Evolutionary conservation across 2,329 filamentous ascomycete genomes (phyloP).

Genomic region (Talaromyces pinophilus): DNA sequence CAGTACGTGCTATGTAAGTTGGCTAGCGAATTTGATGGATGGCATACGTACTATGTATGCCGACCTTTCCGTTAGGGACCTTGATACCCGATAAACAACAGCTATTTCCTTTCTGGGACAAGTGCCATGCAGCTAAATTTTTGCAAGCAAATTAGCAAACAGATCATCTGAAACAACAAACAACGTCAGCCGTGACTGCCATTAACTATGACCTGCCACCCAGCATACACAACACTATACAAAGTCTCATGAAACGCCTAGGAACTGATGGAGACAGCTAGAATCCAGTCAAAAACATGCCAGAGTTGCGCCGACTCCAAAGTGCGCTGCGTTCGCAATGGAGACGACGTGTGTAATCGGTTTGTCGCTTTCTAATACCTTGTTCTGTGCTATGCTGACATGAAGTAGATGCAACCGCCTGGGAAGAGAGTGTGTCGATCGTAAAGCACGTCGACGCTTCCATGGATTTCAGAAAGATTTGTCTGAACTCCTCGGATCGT

Average conservation of each 20-base stretch:
- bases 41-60: neutral
- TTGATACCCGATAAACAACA: neutral
- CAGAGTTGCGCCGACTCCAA: slow-evolving; percentile 29
- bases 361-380: slow-evolving; percentile 5
- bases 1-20: neutral
- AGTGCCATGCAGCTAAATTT: neutral
- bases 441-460: slow-evolving; percentile 28
- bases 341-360: slow-evolving; percentile 26
- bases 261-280: neutral
- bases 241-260: neutral
- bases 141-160: neutral
- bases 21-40: neutral
- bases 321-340: slow-evolving; percentile 28
- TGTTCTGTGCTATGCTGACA: neutral
- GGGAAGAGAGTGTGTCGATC: slow-evolving; percentile 34
- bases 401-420: slow-evolving; percentile 38
- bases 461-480: slow-evolving; percentile 41
- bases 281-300: slow-evolving; percentile 22
- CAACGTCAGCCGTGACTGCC: neutral
- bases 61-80: neutral
- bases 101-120: neutral
- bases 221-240: neutral
- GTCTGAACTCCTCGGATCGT: slow-evolving; percentile 21
- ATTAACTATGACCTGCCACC: neutral
- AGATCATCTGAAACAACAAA: neutral